Evolutionary conservation across 2,329 filamentous ascomycete species (phyloP).

Genomic region (Colletotrichum nymphaeae): DNA sequence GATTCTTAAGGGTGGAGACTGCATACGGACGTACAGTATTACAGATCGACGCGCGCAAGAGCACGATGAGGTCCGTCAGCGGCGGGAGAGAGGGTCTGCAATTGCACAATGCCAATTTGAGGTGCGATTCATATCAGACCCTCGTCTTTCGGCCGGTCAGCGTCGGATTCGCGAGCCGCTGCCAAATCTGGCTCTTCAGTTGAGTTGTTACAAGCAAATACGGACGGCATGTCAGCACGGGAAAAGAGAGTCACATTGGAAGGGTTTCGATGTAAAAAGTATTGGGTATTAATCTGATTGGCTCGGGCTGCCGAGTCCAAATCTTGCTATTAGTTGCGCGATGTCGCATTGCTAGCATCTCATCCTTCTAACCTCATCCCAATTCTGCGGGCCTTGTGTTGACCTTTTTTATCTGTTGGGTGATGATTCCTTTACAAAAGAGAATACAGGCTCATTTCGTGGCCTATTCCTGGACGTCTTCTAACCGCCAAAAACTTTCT

Average conservation of each 20-base stretch:
- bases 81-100: not conserved
- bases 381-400: not conserved
- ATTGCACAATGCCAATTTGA: not conserved
- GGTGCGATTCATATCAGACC: not conserved
- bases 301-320: not conserved
- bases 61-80: not conserved
- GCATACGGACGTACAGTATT: not conserved
- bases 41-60: not conserved
- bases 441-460: not conserved
- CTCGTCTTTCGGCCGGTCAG: not conserved
- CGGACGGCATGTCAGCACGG: not conserved
- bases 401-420: not conserved
- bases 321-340: not conserved
- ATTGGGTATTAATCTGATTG: not conserved
- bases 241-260: not conserved
- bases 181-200: no score
- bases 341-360: not conserved
- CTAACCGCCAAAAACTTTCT: not conserved
- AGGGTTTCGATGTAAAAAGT: not conserved
- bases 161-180: not conserved
- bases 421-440: conserved; percentile 7
- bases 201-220: not conserved
- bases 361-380: not conserved
- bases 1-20: not conserved
- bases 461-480: not conserved